Evolutionary conservation across 2,329 filamentous ascomycete species (phyloP).

Genomic region (Plenodomus tracheiphilus): DNA sequence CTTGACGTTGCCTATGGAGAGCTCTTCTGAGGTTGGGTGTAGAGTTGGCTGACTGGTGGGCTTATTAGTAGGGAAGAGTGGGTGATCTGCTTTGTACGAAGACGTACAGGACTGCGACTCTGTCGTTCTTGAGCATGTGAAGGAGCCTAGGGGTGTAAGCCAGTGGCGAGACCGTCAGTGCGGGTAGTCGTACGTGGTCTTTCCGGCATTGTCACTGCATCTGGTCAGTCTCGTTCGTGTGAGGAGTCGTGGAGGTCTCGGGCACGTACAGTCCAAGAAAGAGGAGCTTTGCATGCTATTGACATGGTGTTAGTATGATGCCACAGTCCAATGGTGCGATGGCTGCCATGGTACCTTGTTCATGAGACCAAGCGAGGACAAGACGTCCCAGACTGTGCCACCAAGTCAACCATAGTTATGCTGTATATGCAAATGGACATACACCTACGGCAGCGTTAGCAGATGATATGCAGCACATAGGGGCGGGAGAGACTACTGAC

Average conservation of each 20-base stretch:
- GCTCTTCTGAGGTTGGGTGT: conserved; percentile 66
- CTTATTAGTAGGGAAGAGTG: conserved; percentile 5
- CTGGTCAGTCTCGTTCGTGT: conserved; percentile 50
- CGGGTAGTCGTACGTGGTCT: conserved; percentile 68
- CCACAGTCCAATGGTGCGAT: neutral
- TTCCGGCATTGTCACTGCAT: conserved; percentile 91
- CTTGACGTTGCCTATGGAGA: conserved; percentile 62
- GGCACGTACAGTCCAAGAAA: conserved; percentile 72
- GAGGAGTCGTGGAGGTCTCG: neutral
- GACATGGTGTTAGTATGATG: conserved; percentile 9
- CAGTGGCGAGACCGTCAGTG: conserved; percentile 1
- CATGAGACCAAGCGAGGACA: conserved; percentile 81
- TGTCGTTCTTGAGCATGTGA: conserved; percentile 91
- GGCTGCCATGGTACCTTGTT: conserved; percentile 69
- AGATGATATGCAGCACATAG: neutral
- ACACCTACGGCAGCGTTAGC: conserved; percentile 33
- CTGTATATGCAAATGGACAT: conserved; percentile 16
- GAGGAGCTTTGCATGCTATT: conserved; percentile 63
- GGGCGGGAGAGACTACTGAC: conserved; percentile 48
- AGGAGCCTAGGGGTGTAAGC: conserved; percentile 56
- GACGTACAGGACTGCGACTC: conserved; percentile 82
- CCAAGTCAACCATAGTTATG: conserved; percentile 5
- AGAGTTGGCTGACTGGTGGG: conserved; percentile 31
- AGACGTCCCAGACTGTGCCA: conserved; percentile 77
- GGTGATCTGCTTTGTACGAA: neutral